These are phyloP conservation scores for Leccinum disarticulatum DNA, from an alignment of 768 basidiomycete genomes.

Conservation along the genomic window DNA sequence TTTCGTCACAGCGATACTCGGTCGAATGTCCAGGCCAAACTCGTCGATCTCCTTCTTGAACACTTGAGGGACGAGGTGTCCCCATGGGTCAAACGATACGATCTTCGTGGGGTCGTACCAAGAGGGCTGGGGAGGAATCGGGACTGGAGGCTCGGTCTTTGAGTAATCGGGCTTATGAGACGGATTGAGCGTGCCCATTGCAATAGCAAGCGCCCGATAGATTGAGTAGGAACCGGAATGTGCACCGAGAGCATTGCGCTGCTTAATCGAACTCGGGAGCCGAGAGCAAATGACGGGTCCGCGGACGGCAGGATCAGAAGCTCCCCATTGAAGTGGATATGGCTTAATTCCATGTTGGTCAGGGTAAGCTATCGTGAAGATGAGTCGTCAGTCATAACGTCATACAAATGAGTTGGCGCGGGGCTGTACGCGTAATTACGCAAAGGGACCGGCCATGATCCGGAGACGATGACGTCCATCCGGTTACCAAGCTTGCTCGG, in stretches of 20 bases:
- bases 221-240: slow-evolving; percentile 94
- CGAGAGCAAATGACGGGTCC: slow-evolving; percentile 91
- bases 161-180: slow-evolving; percentile 81
- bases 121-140: slow-evolving; percentile 69
- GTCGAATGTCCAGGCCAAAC: slow-evolving; percentile 78
- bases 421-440: slow-evolving; percentile 8
- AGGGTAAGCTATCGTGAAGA: slow-evolving; percentile 66
- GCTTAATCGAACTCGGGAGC: slow-evolving; percentile 79
- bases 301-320: slow-evolving; percentile 55
- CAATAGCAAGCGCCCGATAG: slow-evolving; percentile 90
- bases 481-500: background rate
- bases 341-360: slow-evolving; percentile 89
- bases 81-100: slow-evolving; percentile 93
- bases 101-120: slow-evolving; percentile 83
- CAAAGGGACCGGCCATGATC: slow-evolving; percentile 12
- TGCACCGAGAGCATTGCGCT: slow-evolving; percentile 91
- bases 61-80: slow-evolving; percentile 77
- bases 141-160: slow-evolving; percentile 81
- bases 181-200: slow-evolving; percentile 79
- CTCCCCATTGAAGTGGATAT: slow-evolving; percentile 80
- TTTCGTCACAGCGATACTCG: slow-evolving; percentile 90
- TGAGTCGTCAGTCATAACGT: slow-evolving; percentile 10
- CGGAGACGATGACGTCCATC: slow-evolving; percentile 9
- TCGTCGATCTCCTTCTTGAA: slow-evolving; percentile 63
- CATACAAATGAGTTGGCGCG: slow-evolving; percentile 4